Conservation (phyloP, 2,329 filamentous ascomycete genomes). For the Metarhizium rileyi region DNA sequence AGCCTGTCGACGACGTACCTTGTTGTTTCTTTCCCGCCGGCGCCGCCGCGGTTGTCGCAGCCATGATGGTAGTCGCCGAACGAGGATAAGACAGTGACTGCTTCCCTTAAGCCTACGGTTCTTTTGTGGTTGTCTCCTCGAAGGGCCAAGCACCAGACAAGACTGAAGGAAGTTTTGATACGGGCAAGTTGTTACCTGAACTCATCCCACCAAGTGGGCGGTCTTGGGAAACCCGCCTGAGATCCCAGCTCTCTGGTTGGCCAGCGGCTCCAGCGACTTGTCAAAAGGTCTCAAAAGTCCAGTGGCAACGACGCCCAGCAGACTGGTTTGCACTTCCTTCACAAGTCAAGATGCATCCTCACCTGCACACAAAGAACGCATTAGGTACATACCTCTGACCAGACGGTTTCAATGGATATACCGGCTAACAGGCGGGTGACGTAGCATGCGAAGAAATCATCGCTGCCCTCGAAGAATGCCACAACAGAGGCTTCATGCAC, state of each 20-base stretch:
- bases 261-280: neutral
- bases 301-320: neutral
- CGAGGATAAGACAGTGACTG: neutral
- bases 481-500: constrained; percentile 83
- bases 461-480: constrained; percentile 88
- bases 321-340: neutral
- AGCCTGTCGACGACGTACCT: constrained; percentile 35
- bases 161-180: neutral
- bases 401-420: neutral
- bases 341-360: constrained; percentile 73
- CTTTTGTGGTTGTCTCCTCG: neutral
- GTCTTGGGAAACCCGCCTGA: constrained; percentile 1
- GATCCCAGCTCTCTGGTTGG: constrained; percentile 18
- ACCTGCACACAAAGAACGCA: constrained; percentile 89
- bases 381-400: constrained; percentile 46
- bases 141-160: neutral
- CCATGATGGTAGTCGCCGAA: neutral
- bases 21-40: constrained; percentile 62
- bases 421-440: constrained; percentile 10
- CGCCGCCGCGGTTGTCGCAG: constrained; percentile 9
- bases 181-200: constrained; percentile 4
- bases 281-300: neutral
- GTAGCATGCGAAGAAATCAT: constrained; percentile 92
- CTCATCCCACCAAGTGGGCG: neutral
- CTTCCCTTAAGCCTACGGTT: neutral